These are phyloP conservation scores for Prunus persica DNA, from an alignment of 306 rosid species.

Conservation along the genomic window DNA sequence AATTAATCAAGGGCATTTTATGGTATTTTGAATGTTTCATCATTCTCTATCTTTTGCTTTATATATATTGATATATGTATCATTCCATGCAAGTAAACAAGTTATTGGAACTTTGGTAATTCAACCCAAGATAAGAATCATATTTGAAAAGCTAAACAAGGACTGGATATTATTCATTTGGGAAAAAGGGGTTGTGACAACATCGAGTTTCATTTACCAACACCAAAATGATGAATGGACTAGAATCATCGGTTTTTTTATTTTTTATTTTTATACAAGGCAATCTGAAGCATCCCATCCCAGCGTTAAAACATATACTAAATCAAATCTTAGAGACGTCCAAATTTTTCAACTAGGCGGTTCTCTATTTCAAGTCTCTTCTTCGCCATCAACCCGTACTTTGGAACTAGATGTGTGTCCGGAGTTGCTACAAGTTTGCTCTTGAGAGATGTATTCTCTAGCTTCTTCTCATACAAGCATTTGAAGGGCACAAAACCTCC, in stretches of 20 bases:
- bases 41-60: too few species aligned
- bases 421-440: slow-evolving; percentile 65
- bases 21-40: too few species aligned
- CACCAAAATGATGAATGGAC: background rate
- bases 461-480: slow-evolving; percentile 57
- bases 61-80: too few species aligned
- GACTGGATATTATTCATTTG: background rate
- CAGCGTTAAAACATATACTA: too few species aligned
- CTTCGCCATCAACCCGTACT: slow-evolving; percentile 56
- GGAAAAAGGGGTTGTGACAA: background rate
- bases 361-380: slow-evolving; percentile 88
- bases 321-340: slow-evolving; percentile 41
- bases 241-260: background rate
- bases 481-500: slow-evolving; percentile 71
- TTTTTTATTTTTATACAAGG: background rate
- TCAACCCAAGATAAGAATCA: background rate
- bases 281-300: background rate
- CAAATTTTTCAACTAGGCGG: slow-evolving; percentile 63
- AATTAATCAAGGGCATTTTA: too few species aligned
- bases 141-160: background rate
- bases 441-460: slow-evolving; percentile 62
- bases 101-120: too few species aligned
- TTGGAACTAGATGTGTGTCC: slow-evolving; percentile 49
- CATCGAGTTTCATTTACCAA: background rate
- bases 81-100: too few species aligned